Conservation (phyloP, 129 eudicot species). For the Dittrichia graveolens region DNA sequence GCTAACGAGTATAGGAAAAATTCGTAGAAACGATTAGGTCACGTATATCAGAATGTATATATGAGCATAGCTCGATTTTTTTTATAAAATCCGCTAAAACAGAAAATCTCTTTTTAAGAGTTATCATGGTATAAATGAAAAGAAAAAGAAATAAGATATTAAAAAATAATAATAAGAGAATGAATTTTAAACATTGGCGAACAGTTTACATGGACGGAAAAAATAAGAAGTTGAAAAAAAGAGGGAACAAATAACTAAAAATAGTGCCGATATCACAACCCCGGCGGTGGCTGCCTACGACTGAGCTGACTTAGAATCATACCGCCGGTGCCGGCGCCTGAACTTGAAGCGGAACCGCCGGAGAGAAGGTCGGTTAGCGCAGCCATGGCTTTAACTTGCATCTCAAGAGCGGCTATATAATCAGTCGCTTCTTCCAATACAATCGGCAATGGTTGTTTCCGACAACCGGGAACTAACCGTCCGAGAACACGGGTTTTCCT, state of each 20-base stretch:
- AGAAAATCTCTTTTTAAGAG: too few relatives aligned
- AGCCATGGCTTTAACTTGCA: conserved; percentile 75
- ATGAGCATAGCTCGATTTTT: too few relatives aligned
- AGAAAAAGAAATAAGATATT: not conserved
- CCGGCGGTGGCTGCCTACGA: conserved; percentile 24
- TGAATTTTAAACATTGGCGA: conserved; percentile 20
- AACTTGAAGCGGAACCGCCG: conserved; percentile 37
- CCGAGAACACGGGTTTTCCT: conserved; percentile 58
- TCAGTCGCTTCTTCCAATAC: conserved; percentile 69
- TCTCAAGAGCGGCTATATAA: conserved; percentile 72
- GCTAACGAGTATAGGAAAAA: too few relatives aligned
- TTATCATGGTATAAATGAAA: not conserved
- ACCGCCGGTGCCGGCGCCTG: conserved; percentile 35
- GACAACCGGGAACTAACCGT: conserved; percentile 73
- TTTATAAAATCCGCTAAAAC: too few relatives aligned
- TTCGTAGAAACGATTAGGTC: too few relatives aligned
- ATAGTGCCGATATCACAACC: not conserved
- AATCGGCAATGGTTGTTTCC: conserved; percentile 72
- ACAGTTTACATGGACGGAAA: not conserved
- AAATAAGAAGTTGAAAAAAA: conserved; percentile 11
- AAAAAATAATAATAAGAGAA: conserved; percentile 11
- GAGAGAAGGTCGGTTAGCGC: conserved; percentile 52
- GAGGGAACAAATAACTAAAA: not conserved
- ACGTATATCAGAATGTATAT: too few relatives aligned
- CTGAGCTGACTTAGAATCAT: conserved; percentile 25